Percentiles rank a stretch among this genome's conserved stretches.
phyloP scores from a whole-genome alignment of 345 rosid genomes.

The Euclidium syriacum region DNA sequence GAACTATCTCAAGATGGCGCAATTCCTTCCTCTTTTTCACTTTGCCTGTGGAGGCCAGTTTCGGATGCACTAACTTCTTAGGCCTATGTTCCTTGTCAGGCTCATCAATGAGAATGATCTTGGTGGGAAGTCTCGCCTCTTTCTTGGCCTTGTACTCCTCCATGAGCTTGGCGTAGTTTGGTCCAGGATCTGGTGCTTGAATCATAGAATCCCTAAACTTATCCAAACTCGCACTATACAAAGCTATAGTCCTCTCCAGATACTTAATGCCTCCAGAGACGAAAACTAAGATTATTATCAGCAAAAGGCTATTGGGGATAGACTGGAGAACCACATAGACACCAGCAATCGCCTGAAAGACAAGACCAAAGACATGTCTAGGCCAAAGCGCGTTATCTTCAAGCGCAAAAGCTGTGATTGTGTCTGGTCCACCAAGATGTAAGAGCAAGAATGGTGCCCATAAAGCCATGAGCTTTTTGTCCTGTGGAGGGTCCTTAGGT shows the following conservation, averaged over 20 bases:
- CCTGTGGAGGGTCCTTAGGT: background rate
- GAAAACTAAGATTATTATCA: constrained; percentile 39
- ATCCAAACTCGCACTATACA: constrained; percentile 54
- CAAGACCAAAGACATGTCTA: constrained; percentile 45
- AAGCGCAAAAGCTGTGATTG: constrained; percentile 57
- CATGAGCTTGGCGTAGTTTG: constrained; percentile 61
- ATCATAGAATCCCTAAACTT: constrained; percentile 56
- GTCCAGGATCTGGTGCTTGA: constrained; percentile 53
- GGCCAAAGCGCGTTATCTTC: constrained; percentile 71
- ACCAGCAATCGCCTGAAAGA: constrained; percentile 40
- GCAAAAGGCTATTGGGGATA: constrained; percentile 27
- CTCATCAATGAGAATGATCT: constrained; percentile 38
- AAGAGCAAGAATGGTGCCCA: constrained; percentile 71
- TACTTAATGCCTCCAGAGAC: constrained; percentile 53
- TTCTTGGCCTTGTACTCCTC: constrained; percentile 48
- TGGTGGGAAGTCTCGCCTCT: constrained; percentile 38
- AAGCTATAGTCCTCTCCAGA: constrained; percentile 50
- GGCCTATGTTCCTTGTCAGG: constrained; percentile 35
- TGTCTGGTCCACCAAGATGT: constrained; percentile 68
- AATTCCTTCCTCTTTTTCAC: background rate
- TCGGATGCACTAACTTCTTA: constrained; percentile 11
- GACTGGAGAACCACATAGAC: constrained; percentile 42
- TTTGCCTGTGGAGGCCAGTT: background rate
- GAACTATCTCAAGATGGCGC: constrained; percentile 18
- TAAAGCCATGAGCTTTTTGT: constrained; percentile 44